Evolutionary conservation across 495 filamentous ascomycete genomes (phyloP).

Genomic region (Aspergillus incahuasiensis): DNA sequence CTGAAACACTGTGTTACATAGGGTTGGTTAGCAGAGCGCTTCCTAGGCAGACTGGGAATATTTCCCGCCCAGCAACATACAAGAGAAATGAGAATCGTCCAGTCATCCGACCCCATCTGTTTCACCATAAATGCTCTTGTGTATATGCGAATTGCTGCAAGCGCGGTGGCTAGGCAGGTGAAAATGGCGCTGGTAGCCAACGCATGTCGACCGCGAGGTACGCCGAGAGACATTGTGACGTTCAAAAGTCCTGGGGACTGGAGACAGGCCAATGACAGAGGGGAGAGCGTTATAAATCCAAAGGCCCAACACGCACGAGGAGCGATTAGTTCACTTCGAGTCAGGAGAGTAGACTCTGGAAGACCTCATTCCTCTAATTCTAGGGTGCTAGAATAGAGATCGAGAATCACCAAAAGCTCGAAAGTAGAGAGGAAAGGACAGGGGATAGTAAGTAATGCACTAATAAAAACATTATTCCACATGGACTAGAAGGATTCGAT

Average conservation of each 20-base stretch:
- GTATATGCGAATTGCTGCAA: constrained; percentile 35
- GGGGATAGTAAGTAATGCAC: not conserved
- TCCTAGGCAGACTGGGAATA: not conserved
- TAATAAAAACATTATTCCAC: not conserved
- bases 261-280: not conserved
- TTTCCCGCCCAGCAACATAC: constrained; percentile 14
- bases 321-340: not conserved
- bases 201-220: constrained; percentile 27
- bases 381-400: not conserved
- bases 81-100: constrained; percentile 26
- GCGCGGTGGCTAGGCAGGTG: constrained; percentile 26
- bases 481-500: not conserved
- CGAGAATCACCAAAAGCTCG: not conserved
- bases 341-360: not conserved
- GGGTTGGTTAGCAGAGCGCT: not conserved
- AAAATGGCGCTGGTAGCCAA: constrained; percentile 30
- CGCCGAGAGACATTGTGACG: constrained; percentile 27
- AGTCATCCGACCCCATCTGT: constrained; percentile 55
- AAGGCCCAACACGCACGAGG: not conserved
- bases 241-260: not conserved
- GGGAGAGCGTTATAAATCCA: not conserved
- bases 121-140: constrained; percentile 54
- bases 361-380: not conserved
- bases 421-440: not conserved
- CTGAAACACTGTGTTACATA: constrained; percentile 32